Base-by-base conservation (phyloP, 129 eudicot genomes). In the Saposhnikovia divaricata region DNA sequence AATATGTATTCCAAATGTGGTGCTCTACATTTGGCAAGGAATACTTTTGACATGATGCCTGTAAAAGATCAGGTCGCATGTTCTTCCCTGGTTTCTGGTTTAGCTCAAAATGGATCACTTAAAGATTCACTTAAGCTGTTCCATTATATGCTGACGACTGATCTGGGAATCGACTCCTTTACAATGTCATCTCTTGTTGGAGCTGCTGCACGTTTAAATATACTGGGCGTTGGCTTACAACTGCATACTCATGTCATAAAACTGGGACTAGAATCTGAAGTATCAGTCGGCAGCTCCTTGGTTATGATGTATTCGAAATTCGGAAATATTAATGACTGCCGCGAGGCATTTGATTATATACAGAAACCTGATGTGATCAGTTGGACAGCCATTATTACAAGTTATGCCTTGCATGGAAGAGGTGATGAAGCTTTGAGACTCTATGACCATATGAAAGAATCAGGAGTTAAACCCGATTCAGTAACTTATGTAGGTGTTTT, bases 1-100 rank as follows among this genome's bases (percentile, higher is more conserved):
- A 90, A 90, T 81, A 88, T 93, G 97, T 93, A 93, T 79, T 84
- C 96, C 68, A 93, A 90, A 82, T 91, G 93, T 81, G 91, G 89
- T 78, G 88, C 85, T 81, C 72, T 90, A 43, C 76, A 79, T 61
- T 79, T 83, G 43, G 98, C 97, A 31, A 85, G 81, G 57, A 83
- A 74, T 38, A 82, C 84, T 38, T 93, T 88, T 78, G 59, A 81
- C 50, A 79, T 73, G 87, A 86, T 87, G 84, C 89, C 81, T 19
- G 37, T 51, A 43, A 90, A 88, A 70, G 96, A 90, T 79, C 84
- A 86, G 57, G 80, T 86, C 72, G 82, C 90, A 1, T 89, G 92
- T 77, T 91, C 97, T 55, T 86, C 97, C 4, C 72, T 94, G 82
- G 83, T 88, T 79, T 91, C 97, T 23, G 96, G 98, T 23, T 94